Conservation (phyloP, 1,284 basidiomycete species). For the Trichosporon sp. region DNA sequence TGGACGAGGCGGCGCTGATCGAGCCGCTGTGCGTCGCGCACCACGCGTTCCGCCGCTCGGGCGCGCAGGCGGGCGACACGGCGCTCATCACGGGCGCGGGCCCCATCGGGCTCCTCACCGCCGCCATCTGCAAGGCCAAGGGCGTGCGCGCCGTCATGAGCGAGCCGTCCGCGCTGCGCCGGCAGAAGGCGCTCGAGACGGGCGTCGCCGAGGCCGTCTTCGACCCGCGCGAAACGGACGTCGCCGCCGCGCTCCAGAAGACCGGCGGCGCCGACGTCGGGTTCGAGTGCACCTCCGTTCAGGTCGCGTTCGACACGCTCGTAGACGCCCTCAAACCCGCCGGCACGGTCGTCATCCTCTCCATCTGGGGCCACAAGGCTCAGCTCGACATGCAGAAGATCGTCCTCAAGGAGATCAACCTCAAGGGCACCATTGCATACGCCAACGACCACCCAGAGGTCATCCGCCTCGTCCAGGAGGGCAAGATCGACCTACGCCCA, state of each 20-base stretch:
- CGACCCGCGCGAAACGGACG: constrained; percentile 13
- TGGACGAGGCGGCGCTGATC: constrained; percentile 22
- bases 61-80: constrained; percentile 17
- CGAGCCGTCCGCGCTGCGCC: constrained; percentile 12
- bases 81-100: constrained; percentile 19
- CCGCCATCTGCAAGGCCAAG: constrained; percentile 20
- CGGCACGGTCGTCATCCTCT: constrained; percentile 16
- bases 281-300: constrained; percentile 21
- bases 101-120: constrained; percentile 19
- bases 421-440: constrained; percentile 19
- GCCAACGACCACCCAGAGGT: constrained; percentile 16
- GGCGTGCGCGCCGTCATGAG: constrained; percentile 17
- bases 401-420: constrained; percentile 21
- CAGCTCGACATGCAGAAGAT: constrained; percentile 15
- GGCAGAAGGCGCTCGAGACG: constrained; percentile 14
- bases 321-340: constrained; percentile 13
- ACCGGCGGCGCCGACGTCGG: constrained; percentile 15
- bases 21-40: constrained; percentile 19
- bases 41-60: constrained; percentile 17
- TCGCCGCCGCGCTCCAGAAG: constrained; percentile 6
- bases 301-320: constrained; percentile 19
- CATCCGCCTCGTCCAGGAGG: constrained; percentile 19
- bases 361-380: constrained; percentile 17
- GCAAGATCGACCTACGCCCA: constrained; percentile 19
- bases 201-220: constrained; percentile 16